Evolutionary conservation across 257 asterid species (phyloP).

Genomic region (Ilex aquifolium): DNA sequence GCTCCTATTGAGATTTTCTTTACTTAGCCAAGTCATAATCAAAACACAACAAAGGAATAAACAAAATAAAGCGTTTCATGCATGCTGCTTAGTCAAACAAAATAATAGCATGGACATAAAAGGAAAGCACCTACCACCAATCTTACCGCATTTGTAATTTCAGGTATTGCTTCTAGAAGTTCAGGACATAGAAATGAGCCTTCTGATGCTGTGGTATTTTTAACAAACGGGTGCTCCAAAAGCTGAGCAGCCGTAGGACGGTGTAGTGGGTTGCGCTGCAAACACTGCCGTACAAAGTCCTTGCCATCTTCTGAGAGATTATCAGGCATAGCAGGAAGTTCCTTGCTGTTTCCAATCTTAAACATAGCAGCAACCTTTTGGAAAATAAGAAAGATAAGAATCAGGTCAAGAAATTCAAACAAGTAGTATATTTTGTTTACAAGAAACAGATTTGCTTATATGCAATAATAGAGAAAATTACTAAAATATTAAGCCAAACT

Average conservation of each 20-base stretch:
- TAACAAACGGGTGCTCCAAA: slow-evolving; percentile 72
- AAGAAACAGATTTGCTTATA: not conserved
- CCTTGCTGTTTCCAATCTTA: slow-evolving; percentile 59
- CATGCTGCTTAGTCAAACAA: not conserved
- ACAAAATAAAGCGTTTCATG: slow-evolving; percentile 42
- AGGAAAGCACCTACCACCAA: slow-evolving; percentile 17
- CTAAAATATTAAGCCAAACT: slow-evolving; percentile 4
- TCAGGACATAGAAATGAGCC: slow-evolving; percentile 19
- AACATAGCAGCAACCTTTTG: slow-evolving; percentile 65
- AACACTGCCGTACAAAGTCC: slow-evolving; percentile 67
- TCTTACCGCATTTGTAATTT: slow-evolving; percentile 24
- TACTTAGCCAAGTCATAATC: slow-evolving; percentile 40
- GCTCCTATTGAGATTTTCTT: too few species aligned
- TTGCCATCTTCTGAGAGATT: slow-evolving; percentile 66
- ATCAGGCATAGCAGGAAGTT: slow-evolving; percentile 70
- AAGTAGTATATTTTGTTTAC: not conserved
- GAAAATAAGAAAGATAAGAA: slow-evolving; percentile 1
- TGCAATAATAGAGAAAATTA: not conserved
- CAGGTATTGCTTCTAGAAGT: slow-evolving; percentile 27
- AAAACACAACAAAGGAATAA: slow-evolving; percentile 44
- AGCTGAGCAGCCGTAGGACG: slow-evolving; percentile 76
- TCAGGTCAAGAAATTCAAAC: not conserved
- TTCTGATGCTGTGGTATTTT: slow-evolving; percentile 21
- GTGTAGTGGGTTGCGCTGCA: slow-evolving; percentile 60
- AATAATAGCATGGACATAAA: slow-evolving; percentile 1